These are phyloP conservation scores for Xylaria sp. DNA, from an alignment of 2,329 filamentous ascomycete genomes.

Conservation along the genomic window DNA sequence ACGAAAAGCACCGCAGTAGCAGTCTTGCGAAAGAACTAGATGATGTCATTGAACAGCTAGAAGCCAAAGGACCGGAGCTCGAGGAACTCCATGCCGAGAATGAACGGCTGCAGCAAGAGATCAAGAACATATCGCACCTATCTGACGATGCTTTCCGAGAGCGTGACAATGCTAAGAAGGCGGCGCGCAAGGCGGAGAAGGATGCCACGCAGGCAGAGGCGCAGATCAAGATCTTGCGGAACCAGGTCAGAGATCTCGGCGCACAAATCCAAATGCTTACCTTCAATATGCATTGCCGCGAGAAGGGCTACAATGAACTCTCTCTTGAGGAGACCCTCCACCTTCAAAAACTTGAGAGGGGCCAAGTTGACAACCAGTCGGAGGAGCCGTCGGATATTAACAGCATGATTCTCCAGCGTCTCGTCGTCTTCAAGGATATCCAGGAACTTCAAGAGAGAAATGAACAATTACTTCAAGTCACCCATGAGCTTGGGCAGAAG, in stretches of 20 bases:
- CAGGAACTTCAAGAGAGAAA: slow-evolving; percentile 87
- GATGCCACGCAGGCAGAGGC: slow-evolving; percentile 64
- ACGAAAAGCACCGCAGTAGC: slow-evolving; percentile 73
- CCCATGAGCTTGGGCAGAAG: slow-evolving; percentile 80
- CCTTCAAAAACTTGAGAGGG: slow-evolving; percentile 75
- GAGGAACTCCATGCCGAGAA: slow-evolving; percentile 83
- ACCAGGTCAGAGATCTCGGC: slow-evolving; percentile 86
- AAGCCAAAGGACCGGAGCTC: slow-evolving; percentile 84
- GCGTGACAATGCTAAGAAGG: slow-evolving; percentile 76
- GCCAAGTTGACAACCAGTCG: slow-evolving; percentile 71
- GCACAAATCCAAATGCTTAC: slow-evolving; percentile 89
- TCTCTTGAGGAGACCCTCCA: slow-evolving; percentile 72
- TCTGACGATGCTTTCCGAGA: slow-evolving; percentile 82
- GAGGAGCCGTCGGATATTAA: slow-evolving; percentile 82
- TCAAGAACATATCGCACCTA: slow-evolving; percentile 81
- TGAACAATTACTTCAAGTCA: slow-evolving; percentile 77
- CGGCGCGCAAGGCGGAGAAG: slow-evolving; percentile 77
- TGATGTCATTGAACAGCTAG: slow-evolving; percentile 81
- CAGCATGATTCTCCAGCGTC: slow-evolving; percentile 82
- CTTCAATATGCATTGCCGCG: slow-evolving; percentile 80
- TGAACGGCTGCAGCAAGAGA: slow-evolving; percentile 76
- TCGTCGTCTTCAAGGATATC: slow-evolving; percentile 88
- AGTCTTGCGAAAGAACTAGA: slow-evolving; percentile 78
- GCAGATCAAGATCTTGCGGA: slow-evolving; percentile 78
- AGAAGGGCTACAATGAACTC: slow-evolving; percentile 75